Base-by-base conservation (phyloP, 2,329 filamentous ascomycete species). In the Alternaria panax region DNA sequence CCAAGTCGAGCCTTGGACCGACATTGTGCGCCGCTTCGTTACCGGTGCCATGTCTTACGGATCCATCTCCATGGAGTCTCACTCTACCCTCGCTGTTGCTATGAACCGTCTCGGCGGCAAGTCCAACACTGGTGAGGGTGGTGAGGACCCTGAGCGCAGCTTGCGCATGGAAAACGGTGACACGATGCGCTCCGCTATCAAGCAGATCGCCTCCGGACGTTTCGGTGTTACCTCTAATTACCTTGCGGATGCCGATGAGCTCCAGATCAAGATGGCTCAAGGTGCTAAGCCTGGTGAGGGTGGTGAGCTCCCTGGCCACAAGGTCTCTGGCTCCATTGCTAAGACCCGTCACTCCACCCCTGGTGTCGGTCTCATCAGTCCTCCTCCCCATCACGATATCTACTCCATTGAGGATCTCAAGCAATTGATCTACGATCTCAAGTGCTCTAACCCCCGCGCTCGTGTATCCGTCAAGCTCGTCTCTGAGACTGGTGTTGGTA, bases 241-340 rank as follows among this genome's bases (percentile, higher is more conserved):
- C 77, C 87, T 98, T 16, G 92, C 93, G 50, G 94, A 98, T 78
- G 92, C 94, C 18, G 94, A 98, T 74, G 93, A 98, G 81, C 84
- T 98, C 45, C 94, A 98, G 80, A 98, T 98, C 82, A 98, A 98
- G 87, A 98, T 98, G 94, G 94, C 94, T 9, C 94, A 98, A 81
- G 94, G 94, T 78, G 94, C 94, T 64, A 98, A 98, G 86, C 94
- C 94, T 57, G 94, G 94, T 80, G 94, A 98, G 80, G 94, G 94
- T 83, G 94, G 94, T 86, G 94, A 98, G 80, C 87, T 98, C 75
- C 94, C 94, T 50, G 94, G 94, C 40, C 93, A 97, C 85, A 98
- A 98, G 83, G 94, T 98, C 27, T 95, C 93, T 62, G 92, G 92
- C 74, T 92, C 92, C 7, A 98, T 98, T 79, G 94, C 92, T 58